Conservation (phyloP, 1,139 yeast species). For the Candida glucosophila region DNA sequence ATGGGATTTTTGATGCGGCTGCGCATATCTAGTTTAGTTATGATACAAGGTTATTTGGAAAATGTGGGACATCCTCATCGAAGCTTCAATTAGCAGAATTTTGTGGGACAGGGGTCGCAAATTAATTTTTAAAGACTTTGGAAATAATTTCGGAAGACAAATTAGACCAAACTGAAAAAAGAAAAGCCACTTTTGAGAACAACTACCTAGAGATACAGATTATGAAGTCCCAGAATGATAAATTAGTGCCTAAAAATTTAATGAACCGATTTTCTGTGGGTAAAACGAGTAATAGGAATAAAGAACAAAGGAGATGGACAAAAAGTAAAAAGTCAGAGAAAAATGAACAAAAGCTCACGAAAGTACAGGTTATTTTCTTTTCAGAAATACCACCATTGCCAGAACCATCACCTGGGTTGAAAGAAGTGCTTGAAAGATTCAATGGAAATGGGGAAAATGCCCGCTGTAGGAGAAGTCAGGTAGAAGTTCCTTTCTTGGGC, state of each 20-base stretch:
- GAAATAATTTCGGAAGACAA: too few species aligned
- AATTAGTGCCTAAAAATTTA: conserved; percentile 2
- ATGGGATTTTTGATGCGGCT: too few species aligned
- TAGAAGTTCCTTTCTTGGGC: conserved; percentile 1
- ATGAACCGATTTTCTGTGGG: conserved; percentile 3
- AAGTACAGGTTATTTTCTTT: conserved; percentile 4
- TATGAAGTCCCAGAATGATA: conserved; percentile 4
- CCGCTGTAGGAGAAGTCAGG: conserved; percentile 1
- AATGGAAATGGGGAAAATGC: conserved; percentile 3
- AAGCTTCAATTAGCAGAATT: too few species aligned
- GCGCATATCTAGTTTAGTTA: too few species aligned
- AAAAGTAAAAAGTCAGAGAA: not conserved
- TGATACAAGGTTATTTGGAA: too few species aligned
- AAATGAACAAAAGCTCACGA: conserved; percentile 4
- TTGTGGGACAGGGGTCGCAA: too few species aligned
- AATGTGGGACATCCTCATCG: too few species aligned
- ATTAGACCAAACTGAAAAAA: too few species aligned
- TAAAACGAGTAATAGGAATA: not conserved
- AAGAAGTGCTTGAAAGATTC: conserved; percentile 4
- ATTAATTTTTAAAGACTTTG: too few species aligned
- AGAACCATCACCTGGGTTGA: conserved; percentile 5
- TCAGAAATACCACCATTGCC: conserved; percentile 6
- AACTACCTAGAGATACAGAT: conserved; percentile 1
- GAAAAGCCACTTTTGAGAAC: too few species aligned
- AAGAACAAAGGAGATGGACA: not conserved